Evolutionary conservation across 2,329 filamentous ascomycete species (phyloP), one percentile per base, ranked within the genome.

Genomic region (Aspergillus pseudoviridinutans): DNA sequence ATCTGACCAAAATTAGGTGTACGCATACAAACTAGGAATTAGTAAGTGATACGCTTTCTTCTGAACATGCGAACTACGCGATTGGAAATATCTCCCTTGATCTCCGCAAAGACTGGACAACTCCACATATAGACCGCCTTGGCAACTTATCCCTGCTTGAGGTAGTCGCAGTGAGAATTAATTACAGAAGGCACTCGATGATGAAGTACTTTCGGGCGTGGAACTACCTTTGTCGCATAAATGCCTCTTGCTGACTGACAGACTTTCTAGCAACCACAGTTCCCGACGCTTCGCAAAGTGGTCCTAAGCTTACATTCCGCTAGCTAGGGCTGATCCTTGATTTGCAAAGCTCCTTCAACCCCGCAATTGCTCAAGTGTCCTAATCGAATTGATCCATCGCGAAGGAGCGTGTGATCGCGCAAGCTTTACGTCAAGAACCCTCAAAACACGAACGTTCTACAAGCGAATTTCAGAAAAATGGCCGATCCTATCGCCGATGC

Each of bases 401-500:
- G 41, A 22, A 20, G 41, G 12, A 20, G n/a, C 12, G 41, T 10
- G n/a, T 24, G 22, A 44, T 22, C 41, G 41, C 41, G 3, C 12
- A 20, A 22, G 22, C n/a, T 44, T 38, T 20, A 12, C 41, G 8
- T 20, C 41, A 10, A 44, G 8, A 44, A 44, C 10, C 9, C 3
- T n/a, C n/a, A 44, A 20, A n/a, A 22, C 6, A 12, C 10, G 10
- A n/a, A 24, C 41, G 42, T 14, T 46, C 9, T 29, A 29, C 24
- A 4, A 28, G 22, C 14, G 10, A 46, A 17, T 25, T 38, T 10
- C 50, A 22, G 20, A 41, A 38, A 32, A 7, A 57, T 61, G 57
- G 53, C 50, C 9, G 49, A 55, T 17, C 35, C 55, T 42, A 53
- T 44, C 12, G 28, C 47, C 24, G 65, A 66, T 55, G 59, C 63